Evolutionary conservation across 78 protist species (phyloP), one percentile per base, ranked within the genome.

Genomic region (Emiliania huxleyi): DNA sequence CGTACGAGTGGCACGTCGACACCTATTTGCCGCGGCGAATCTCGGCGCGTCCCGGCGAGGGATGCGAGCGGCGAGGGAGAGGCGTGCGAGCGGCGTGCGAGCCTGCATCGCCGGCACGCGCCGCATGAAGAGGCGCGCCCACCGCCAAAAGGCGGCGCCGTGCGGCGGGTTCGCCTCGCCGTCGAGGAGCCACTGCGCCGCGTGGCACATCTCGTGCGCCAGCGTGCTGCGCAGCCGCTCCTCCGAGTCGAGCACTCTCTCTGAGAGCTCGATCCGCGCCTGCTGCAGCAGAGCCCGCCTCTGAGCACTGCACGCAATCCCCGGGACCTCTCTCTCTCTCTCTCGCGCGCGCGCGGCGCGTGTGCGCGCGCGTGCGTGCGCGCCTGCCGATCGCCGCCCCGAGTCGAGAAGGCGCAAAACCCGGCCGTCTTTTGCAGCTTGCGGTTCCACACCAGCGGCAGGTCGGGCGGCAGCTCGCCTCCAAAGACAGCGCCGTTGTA

Each of bases 121-220:
- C n/a, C n/a, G n/a, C 62, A 52, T 52, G 43, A 40, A n/a, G 25
- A 4, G 22, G 40, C 29, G 21, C 83, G 73, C 92, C 79, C 73
- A 90, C 56, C 0, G 8, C 73, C 38, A 18, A 11, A 90, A 90
- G 37, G 33, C 29, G 2, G 92, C 33, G 21, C 92, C 92, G 49
- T 90, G 92, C 40, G 92, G 92, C 18, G 92, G 92, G 22, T 69
- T 15, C 37, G 0, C 1, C 62, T 2, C 4, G 37, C 48, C 43
- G 29, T 90, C 83, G 8, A 90, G 56, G 5, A 90, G 35, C 75
- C 75, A 90, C 5, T 62, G 52, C 2, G 62, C 92, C 18, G 81
- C 92, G 83, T 90, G 92, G 44, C 92, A 90, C 81, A 90, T 8
- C 81, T 90, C 92, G 73, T 90, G 92, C 21, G 55, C 38, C 52